Conservation (phyloP, 768 basidiomycete species). For the Xerocomellus amylosporus region DNA sequence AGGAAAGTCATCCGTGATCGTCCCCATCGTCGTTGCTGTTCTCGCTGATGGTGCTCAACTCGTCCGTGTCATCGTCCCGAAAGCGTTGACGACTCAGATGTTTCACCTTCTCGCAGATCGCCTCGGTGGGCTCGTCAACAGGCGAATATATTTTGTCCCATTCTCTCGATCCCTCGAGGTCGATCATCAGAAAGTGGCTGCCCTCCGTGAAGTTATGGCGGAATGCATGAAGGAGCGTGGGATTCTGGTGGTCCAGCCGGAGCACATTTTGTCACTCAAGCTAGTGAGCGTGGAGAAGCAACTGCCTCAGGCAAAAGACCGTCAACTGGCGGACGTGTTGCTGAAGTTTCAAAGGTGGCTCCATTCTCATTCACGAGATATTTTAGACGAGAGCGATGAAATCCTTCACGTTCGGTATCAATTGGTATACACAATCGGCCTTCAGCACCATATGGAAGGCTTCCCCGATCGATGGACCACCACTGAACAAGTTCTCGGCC, state of each 20-base stretch:
- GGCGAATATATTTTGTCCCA: slow-evolving; percentile 48
- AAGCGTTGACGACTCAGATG: slow-evolving; percentile 46
- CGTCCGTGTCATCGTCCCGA: slow-evolving; percentile 49
- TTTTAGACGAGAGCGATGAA: slow-evolving; percentile 33
- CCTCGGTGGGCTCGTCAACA: slow-evolving; percentile 43
- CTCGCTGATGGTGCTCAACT: slow-evolving; percentile 46
- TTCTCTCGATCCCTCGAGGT: slow-evolving; percentile 43
- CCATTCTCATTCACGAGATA: slow-evolving; percentile 26
- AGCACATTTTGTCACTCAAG: slow-evolving; percentile 51
- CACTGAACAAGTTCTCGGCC: slow-evolving; percentile 29
- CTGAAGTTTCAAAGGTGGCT: slow-evolving; percentile 30
- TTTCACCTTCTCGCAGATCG: slow-evolving; percentile 45
- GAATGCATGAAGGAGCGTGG: slow-evolving; percentile 41
- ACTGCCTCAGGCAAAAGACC: background rate
- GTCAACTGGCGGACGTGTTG: slow-evolving; percentile 15
- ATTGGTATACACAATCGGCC: too few relatives aligned
- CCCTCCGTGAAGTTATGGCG: slow-evolving; percentile 33
- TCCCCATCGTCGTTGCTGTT: slow-evolving; percentile 40
- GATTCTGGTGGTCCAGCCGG: slow-evolving; percentile 49
- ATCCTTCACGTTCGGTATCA: slow-evolving; percentile 23
- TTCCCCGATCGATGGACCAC: slow-evolving; percentile 21
- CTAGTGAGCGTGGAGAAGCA: slow-evolving; percentile 44
- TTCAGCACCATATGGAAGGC: too few relatives aligned
- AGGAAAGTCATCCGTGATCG: slow-evolving; percentile 49
- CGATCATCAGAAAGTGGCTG: slow-evolving; percentile 8